Conservation (phyloP, 345 rosid species). For the Populus davidiana region DNA sequence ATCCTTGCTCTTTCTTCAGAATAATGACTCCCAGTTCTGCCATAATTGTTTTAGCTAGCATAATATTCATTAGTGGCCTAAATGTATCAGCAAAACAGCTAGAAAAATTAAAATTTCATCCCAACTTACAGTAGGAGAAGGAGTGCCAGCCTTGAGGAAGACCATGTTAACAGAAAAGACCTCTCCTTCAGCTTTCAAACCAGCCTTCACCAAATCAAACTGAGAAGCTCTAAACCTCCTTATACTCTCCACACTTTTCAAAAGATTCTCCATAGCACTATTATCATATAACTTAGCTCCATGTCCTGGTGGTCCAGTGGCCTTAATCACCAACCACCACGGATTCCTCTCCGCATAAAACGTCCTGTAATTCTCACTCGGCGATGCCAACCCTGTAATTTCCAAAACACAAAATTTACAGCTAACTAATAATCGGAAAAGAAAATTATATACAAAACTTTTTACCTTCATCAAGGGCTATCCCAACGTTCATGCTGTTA, state of each 20-base stretch:
- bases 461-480: constrained; percentile 90
- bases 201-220: constrained; percentile 84
- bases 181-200: constrained; percentile 78
- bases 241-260: constrained; percentile 73
- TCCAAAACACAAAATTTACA: neutral
- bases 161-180: constrained; percentile 78
- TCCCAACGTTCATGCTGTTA: constrained; percentile 60
- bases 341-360: constrained; percentile 82
- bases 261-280: constrained; percentile 85
- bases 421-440: neutral
- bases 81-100: neutral
- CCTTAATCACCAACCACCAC: constrained; percentile 88
- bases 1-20: neutral
- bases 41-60: neutral
- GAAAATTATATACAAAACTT: neutral
- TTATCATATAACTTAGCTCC: constrained; percentile 93
- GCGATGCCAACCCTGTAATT: constrained; percentile 70
- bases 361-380: constrained; percentile 56
- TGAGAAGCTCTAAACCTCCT: constrained; percentile 89
- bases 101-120: neutral
- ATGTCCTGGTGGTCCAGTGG: constrained; percentile 91
- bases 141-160: constrained; percentile 89
- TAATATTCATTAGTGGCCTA: neutral
- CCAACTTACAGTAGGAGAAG: constrained; percentile 73
- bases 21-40: neutral